A percentile compares a stretch with the other conserved stretches of the same genome.
These are phyloP conservation scores for Lactifluus echinatus DNA, from an alignment of 768 basidiomycete species.

Conservation along the genomic window DNA sequence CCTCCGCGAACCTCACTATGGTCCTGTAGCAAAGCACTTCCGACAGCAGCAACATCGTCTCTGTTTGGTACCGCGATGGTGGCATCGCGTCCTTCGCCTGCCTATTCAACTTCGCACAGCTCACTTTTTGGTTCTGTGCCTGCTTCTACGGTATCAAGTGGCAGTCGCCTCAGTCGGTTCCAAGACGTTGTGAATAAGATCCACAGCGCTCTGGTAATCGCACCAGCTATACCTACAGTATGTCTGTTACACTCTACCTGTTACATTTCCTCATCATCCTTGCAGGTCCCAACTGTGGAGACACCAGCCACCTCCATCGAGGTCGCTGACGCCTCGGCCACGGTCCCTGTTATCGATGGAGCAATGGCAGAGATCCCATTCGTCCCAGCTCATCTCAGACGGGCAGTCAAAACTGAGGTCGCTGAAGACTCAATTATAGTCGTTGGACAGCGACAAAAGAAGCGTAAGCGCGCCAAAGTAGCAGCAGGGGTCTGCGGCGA, in stretches of 20 bases:
- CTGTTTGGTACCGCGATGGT: slow-evolving; percentile 17
- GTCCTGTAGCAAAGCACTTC: neutral
- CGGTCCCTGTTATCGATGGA: slow-evolving; percentile 19
- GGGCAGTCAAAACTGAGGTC: slow-evolving; percentile 24
- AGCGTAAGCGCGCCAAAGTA: slow-evolving; percentile 47
- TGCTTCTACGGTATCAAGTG: neutral
- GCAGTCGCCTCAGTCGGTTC: slow-evolving; percentile 29
- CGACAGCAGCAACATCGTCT: slow-evolving; percentile 16
- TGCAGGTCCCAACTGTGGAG: neutral
- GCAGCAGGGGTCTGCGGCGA: slow-evolving; percentile 20
- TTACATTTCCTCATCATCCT: neutral
- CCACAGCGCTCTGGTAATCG: slow-evolving; percentile 54
- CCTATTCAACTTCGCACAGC: slow-evolving; percentile 31
- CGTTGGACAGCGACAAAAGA: slow-evolving; percentile 62
- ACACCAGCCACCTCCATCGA: slow-evolving; percentile 5
- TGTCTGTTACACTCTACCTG: neutral
- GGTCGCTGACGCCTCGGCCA: slow-evolving; percentile 6
- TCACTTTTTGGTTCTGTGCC: slow-evolving; percentile 32
- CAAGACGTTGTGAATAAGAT: slow-evolving; percentile 54
- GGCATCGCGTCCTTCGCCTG: neutral
- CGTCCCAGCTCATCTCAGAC: slow-evolving; percentile 57
- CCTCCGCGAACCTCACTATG: neutral
- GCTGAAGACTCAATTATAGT: slow-evolving; percentile 62
- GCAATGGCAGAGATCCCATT: slow-evolving; percentile 70
- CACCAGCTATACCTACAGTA: slow-evolving; percentile 44